Conservation (phyloP, 192 early-diverging fungal species). For the Phlyctochytrium arcticum region DNA sequence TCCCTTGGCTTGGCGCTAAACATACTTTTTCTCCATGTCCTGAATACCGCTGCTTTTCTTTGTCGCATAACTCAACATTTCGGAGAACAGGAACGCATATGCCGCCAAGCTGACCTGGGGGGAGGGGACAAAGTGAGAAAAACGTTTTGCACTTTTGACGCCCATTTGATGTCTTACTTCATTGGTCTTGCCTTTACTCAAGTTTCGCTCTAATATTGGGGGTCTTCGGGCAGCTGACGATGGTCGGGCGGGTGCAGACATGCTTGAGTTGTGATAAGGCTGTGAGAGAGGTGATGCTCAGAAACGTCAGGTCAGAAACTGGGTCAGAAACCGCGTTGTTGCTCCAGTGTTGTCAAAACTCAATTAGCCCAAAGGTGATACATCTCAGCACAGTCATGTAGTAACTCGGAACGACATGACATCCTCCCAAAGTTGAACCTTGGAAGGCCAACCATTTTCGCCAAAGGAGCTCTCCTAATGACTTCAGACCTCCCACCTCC, state of each 20-base stretch:
- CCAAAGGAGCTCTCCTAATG: too few relatives aligned
- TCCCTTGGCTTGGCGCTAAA: background rate
- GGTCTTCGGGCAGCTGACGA: slow-evolving; percentile 1
- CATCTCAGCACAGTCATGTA: too few relatives aligned
- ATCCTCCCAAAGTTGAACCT: too few relatives aligned
- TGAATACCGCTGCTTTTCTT: slow-evolving; percentile 91
- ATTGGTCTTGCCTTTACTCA: slow-evolving; percentile 65
- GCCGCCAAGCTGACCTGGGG: slow-evolving; percentile 70
- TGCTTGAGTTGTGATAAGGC: background rate
- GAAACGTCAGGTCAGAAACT: too few relatives aligned
- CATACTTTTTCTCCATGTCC: slow-evolving; percentile 90
- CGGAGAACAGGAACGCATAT: slow-evolving; percentile 88
- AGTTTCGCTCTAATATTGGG: slow-evolving; percentile 70
- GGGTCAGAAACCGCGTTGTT: too few relatives aligned
- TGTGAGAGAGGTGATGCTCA: background rate
- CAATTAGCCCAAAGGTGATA: too few relatives aligned
- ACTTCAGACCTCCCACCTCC: too few relatives aligned
- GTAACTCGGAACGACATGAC: too few relatives aligned
- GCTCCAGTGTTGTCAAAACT: too few relatives aligned
- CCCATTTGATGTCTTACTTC: slow-evolving; percentile 70
- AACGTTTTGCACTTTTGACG: slow-evolving; percentile 64
- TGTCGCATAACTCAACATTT: slow-evolving; percentile 96
- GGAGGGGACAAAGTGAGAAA: background rate
- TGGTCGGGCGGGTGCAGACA: background rate
- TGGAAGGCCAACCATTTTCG: too few relatives aligned